Evolutionary conservation across 2,329 filamentous ascomycete genomes (phyloP), one percentile per base, ranked within the genome.

Genomic region (Trichophyton benhamiae): DNA sequence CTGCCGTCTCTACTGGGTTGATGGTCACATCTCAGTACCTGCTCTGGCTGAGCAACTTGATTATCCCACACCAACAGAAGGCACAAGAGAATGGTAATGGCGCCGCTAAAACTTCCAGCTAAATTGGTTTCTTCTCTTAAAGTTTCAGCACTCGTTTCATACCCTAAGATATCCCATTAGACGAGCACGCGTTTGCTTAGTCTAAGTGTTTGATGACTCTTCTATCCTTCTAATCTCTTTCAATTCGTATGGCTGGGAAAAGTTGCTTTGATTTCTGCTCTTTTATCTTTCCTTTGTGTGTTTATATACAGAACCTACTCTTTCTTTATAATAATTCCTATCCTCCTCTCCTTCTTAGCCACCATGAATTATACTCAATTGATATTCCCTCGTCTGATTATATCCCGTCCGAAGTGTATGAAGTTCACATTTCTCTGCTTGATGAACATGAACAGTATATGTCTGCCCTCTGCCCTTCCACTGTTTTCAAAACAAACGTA

Each of bases 1-100:
- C 88, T 9, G 76, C 83, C 13, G 77, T 90, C 65, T 82, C 82
- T 59, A 89, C 87, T 13, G 81, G 82, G 25, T 77, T 90, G 57
- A 80, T 88, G 57, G 78, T 91, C 58, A 83, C 83, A 57, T 81
- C 80, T 66, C 86, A 90, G 73, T 81, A 83, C 1, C 73, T 88
- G 60, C 76, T 76, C 60, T 87, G 82, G 79, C 68, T 87, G 65
- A 80, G 81, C 70, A 59, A 57, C 38, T 57, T 59, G 20, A 44
- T 64, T 2, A 57, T 64, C 3, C 61, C 63, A 15, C 20, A 27
- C 22, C 17, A 38, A 33, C n/a, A 57, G n/a, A 61, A 60, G 57
- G 53, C 59, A 17, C 58, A 55, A 9, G 49, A 49, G 36, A 62
- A 64, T 22, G 60, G 52, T 7, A 58, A 59, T 13, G 44, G 41